These are phyloP conservation scores for Millerago galiae DNA, from an alignment of 805 yeast genomes.

Conservation along the genomic window DNA sequence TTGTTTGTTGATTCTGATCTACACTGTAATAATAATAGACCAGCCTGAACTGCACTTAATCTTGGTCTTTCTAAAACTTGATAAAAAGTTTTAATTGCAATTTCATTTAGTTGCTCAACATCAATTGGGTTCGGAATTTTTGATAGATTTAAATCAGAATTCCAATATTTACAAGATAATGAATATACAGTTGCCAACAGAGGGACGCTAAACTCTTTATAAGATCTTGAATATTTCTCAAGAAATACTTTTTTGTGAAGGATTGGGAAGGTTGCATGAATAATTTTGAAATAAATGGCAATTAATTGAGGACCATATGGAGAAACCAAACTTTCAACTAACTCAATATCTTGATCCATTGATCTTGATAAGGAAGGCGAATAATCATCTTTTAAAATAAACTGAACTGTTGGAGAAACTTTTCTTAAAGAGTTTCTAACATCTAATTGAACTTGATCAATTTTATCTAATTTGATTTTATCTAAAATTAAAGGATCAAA, in stretches of 20 bases:
- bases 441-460: constrained; percentile 75
- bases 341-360: constrained; percentile 74
- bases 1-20: constrained; percentile 55
- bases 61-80: constrained; percentile 84
- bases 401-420: constrained; percentile 72
- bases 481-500: constrained; percentile 70
- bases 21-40: constrained; percentile 64
- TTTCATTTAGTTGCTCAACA: constrained; percentile 57
- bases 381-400: constrained; percentile 75
- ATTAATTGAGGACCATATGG: constrained; percentile 85
- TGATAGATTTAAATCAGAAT: constrained; percentile 57
- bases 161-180: constrained; percentile 93
- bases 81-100: constrained; percentile 58
- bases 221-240: constrained; percentile 87
- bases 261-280: constrained; percentile 90
- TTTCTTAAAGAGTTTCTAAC: constrained; percentile 63
- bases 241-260: constrained; percentile 85
- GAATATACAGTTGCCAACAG: constrained; percentile 85
- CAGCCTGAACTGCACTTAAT: constrained; percentile 87
- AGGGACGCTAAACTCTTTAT: constrained; percentile 88
- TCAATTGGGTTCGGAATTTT: constrained; percentile 70
- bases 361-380: constrained; percentile 59
- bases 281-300: constrained; percentile 73
- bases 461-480: constrained; percentile 55
- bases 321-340: constrained; percentile 78